Conservation (phyloP, 208 protist genomes). For the Leishmania tropica region DNA sequence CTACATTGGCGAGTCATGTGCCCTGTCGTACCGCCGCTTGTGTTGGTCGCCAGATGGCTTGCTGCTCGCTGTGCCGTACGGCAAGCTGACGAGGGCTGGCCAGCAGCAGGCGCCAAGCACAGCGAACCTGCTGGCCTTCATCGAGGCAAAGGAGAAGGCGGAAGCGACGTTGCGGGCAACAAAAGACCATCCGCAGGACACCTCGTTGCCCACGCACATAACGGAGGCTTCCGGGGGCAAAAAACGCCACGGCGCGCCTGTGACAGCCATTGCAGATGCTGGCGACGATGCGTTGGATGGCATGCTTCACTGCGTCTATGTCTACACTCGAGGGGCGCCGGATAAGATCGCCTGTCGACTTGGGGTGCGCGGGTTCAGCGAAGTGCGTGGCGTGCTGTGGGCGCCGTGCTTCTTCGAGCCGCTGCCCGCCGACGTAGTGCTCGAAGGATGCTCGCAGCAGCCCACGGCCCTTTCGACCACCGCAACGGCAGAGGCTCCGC, state of each 20-base stretch:
- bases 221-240: not conserved
- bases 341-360: conserved; percentile 67
- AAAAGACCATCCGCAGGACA: not conserved
- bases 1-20: conserved; percentile 79
- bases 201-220: not conserved
- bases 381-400: conserved; percentile 80
- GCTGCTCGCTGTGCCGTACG: conserved; percentile 80
- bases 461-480: not conserved
- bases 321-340: conserved; percentile 69
- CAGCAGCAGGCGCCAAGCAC: conserved; percentile 12
- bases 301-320: conserved; percentile 81
- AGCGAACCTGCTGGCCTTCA: conserved; percentile 33
- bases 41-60: conserved; percentile 82
- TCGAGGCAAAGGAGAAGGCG: conserved; percentile 32
- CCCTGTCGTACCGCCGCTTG: conserved; percentile 75
- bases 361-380: conserved; percentile 64
- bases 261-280: not conserved
- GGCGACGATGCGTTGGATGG: conserved; percentile 40
- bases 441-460: conserved; percentile 15
- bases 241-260: not conserved
- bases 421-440: conserved; percentile 18
- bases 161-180: not conserved
- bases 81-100: conserved; percentile 41
- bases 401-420: conserved; percentile 84
- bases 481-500: conserved; percentile 3